Evolutionary conservation across 2,329 filamentous ascomycete species (phyloP).

Genomic region (Cryphonectria japonica): DNA sequence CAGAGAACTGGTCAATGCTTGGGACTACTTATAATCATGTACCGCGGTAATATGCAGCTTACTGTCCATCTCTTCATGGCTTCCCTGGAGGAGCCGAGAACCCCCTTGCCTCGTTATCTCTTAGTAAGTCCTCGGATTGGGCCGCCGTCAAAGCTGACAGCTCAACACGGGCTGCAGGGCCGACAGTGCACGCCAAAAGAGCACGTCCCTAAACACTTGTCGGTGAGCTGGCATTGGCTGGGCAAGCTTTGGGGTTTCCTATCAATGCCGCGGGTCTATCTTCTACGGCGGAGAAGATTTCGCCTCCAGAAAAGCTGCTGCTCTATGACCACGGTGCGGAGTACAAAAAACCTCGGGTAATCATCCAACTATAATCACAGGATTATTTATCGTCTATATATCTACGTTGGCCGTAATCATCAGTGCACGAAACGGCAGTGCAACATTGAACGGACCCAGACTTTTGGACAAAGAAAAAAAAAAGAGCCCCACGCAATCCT

Average conservation of each 20-base stretch:
- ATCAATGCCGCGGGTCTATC: not conserved
- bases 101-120: not conserved
- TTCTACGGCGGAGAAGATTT: not conserved
- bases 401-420: not conserved
- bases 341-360: not conserved
- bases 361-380: not conserved
- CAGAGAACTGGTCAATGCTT: too few relatives aligned
- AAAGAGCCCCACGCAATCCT: not conserved
- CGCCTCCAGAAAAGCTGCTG: too few relatives aligned
- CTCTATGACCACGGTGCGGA: not conserved
- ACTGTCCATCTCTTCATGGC: not conserved
- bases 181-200: not conserved
- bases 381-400: not conserved
- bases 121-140: not conserved
- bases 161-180: not conserved
- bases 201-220: not conserved
- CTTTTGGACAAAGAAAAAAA: not conserved
- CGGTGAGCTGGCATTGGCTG: not conserved
- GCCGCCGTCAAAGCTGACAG: not conserved
- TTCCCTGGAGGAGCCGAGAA: not conserved
- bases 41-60: too few relatives aligned
- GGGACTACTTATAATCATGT: too few relatives aligned
- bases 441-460: not conserved
- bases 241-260: not conserved
- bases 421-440: not conserved